A percentile compares a stretch with the other conserved stretches of the same genome.
Conservation (phyloP, 2,329 filamentous ascomycete species). For the Arthrobotrys megalospora region DNA sequence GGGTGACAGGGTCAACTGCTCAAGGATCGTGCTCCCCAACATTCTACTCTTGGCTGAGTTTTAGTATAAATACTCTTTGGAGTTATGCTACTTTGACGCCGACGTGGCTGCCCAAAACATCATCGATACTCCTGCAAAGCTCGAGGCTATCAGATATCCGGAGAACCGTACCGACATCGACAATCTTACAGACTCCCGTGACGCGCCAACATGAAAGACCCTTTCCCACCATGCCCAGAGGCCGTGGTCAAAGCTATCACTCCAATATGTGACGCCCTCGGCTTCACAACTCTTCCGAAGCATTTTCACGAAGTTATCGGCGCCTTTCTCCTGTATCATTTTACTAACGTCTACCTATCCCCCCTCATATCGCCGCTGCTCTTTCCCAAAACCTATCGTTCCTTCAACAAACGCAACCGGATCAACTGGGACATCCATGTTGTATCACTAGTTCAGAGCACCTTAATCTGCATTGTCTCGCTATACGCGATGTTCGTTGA, state of each 20-base stretch:
- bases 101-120: neutral
- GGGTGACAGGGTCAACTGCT: constrained; percentile 27
- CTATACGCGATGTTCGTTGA: constrained; percentile 81
- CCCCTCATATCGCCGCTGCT: constrained; percentile 76
- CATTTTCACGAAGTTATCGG: constrained; percentile 83
- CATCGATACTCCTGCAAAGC: neutral
- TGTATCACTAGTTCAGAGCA: constrained; percentile 84
- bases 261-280: constrained; percentile 76
- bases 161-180: neutral
- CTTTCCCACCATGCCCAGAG: constrained; percentile 48
- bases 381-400: constrained; percentile 76
- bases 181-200: neutral
- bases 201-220: constrained; percentile 41
- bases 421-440: constrained; percentile 90
- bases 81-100: neutral
- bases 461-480: constrained; percentile 79
- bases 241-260: constrained; percentile 71
- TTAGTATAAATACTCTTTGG: constrained; percentile 11
- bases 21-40: constrained; percentile 24
- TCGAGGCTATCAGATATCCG: constrained; percentile 7
- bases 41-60: constrained; percentile 13
- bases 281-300: constrained; percentile 77
- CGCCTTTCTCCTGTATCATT: constrained; percentile 78
- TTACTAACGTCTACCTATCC: constrained; percentile 77
- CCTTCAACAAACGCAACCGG: constrained; percentile 75